Conservation (phyloP, 495 filamentous ascomycete genomes). For the Filosporella fistucella region DNA sequence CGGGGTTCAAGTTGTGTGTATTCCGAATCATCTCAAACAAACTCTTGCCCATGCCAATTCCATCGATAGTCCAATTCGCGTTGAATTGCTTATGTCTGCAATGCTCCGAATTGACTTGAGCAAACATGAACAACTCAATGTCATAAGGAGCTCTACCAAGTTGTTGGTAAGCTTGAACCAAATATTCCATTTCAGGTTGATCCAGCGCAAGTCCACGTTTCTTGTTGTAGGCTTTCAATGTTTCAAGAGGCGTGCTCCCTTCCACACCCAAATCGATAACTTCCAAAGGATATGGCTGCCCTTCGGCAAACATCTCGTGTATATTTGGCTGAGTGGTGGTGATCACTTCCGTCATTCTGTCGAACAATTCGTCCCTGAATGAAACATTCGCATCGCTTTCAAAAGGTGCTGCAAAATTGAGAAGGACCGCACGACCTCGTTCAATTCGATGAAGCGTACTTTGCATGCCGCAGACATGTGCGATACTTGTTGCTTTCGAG, state of each 20-base stretch:
- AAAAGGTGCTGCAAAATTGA: slow-evolving; percentile 52
- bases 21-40: slow-evolving; percentile 95
- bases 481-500: slow-evolving; percentile 90
- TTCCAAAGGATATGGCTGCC: slow-evolving; percentile 62
- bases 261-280: slow-evolving; percentile 65
- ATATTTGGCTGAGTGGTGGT: slow-evolving; percentile 60
- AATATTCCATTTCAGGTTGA: slow-evolving; percentile 85
- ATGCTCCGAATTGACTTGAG: slow-evolving; percentile 88
- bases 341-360: slow-evolving; percentile 90
- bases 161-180: slow-evolving; percentile 76
- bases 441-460: slow-evolving; percentile 81
- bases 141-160: slow-evolving; percentile 67
- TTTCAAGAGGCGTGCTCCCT: slow-evolving; percentile 56
- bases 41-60: slow-evolving; percentile 66
- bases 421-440: slow-evolving; percentile 68
- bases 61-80: slow-evolving; percentile 95
- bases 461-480: slow-evolving; percentile 82
- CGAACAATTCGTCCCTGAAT: slow-evolving; percentile 70
- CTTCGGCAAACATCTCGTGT: slow-evolving; percentile 72
- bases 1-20: slow-evolving; percentile 75
- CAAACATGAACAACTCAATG: slow-evolving; percentile 98
- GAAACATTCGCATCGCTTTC: slow-evolving; percentile 45
- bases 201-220: slow-evolving; percentile 81
- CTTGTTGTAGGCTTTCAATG: slow-evolving; percentile 78
- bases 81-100: slow-evolving; percentile 85